Evolutionary conservation across 306 rosid species (phyloP).

Genomic region (Lagenaria siceraria): DNA sequence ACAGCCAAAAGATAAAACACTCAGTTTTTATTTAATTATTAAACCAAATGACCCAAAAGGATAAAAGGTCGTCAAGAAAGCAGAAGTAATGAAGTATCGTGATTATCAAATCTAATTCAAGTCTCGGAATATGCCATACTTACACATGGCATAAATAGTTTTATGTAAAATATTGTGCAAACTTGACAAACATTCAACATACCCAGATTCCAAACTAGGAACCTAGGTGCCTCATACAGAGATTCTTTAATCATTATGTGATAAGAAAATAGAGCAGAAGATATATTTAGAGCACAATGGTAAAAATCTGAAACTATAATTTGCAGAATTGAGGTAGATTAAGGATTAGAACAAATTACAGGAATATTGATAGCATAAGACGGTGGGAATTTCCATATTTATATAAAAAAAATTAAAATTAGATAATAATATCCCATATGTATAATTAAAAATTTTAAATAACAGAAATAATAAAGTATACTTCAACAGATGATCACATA

Average conservation of each 20-base stretch:
- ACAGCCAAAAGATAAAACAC: constrained; percentile 9
- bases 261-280: not conserved
- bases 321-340: not conserved
- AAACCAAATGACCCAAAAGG: not conserved
- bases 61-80: constrained; percentile 3
- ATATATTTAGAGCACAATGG: not conserved
- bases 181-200: not conserved
- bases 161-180: not conserved
- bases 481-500: not conserved
- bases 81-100: not conserved
- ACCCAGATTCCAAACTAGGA: not conserved
- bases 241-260: not conserved
- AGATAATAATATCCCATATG: not conserved
- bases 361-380: not conserved
- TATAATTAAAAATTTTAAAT: not conserved
- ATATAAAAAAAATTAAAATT: no score
- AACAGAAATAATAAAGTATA: not conserved
- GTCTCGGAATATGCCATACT: not conserved
- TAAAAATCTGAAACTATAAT: not conserved
- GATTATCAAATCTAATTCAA: not conserved
- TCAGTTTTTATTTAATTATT: not conserved
- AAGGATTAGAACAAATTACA: not conserved
- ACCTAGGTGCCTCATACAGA: not conserved
- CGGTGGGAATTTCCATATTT: not conserved
- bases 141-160: not conserved